These are phyloP conservation scores for Penicillium herquei DNA, from an alignment of 495 filamentous ascomycete species.

Conservation along the genomic window DNA sequence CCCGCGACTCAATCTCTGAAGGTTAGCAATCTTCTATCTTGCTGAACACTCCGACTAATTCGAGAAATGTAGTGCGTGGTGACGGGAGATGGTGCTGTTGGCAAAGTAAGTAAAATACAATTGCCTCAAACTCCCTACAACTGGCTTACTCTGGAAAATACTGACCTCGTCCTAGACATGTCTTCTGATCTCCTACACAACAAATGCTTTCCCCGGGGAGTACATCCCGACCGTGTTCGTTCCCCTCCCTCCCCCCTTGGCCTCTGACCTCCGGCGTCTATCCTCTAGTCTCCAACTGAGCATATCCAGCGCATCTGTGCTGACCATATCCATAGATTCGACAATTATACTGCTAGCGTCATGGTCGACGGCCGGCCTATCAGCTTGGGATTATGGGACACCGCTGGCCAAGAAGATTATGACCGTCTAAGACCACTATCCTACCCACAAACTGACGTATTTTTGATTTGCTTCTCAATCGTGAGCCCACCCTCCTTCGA, in stretches of 20 bases:
- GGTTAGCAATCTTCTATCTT: slow-evolving; percentile 40
- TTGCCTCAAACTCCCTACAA: neutral
- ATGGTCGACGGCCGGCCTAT: slow-evolving; percentile 98
- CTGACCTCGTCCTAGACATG: slow-evolving; percentile 68
- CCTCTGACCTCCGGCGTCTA: neutral
- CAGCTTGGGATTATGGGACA: slow-evolving; percentile 97
- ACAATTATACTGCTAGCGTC: slow-evolving; percentile 98
- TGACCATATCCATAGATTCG: slow-evolving; percentile 61
- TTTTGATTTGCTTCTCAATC: slow-evolving; percentile 97
- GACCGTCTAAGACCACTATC: slow-evolving; percentile 92
- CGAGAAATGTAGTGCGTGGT: slow-evolving; percentile 75
- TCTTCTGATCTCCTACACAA: slow-evolving; percentile 98
- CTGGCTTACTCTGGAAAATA: neutral
- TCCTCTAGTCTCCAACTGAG: too few relatives aligned
- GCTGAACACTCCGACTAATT: too few relatives aligned
- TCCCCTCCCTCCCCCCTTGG: slow-evolving; percentile 6
- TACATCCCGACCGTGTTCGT: slow-evolving; percentile 99
- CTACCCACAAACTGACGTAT: slow-evolving; percentile 97
- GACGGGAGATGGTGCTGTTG: slow-evolving; percentile 97
- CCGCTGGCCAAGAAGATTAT: slow-evolving; percentile 97
- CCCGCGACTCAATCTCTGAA: slow-evolving; percentile 73
- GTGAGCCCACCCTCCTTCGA: slow-evolving; percentile 97
- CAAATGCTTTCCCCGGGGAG: slow-evolving; percentile 97
- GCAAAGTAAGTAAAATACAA: slow-evolving; percentile 65
- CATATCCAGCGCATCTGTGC: too few relatives aligned